Evolutionary conservation across 495 filamentous ascomycete genomes (phyloP).

Genomic region (Penicillium longicatenatum): DNA sequence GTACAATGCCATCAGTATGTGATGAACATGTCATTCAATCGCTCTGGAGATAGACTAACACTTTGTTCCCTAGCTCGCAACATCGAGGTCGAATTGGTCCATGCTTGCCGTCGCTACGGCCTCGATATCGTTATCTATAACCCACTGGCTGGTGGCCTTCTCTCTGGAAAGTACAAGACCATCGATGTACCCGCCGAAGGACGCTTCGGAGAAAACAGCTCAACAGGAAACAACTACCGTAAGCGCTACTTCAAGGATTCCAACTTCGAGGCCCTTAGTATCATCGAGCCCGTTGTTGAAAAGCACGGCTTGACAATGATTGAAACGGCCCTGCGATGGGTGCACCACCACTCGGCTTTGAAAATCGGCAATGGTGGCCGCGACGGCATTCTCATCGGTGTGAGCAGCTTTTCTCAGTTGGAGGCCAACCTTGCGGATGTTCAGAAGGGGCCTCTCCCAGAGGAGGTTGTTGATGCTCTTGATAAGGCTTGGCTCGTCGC

Average conservation of each 20-base stretch:
- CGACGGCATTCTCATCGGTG: constrained; percentile 82
- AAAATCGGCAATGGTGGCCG: constrained; percentile 69
- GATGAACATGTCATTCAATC: neutral
- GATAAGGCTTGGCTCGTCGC: constrained; percentile 71
- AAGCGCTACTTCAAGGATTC: constrained; percentile 78
- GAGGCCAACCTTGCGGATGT: constrained; percentile 72
- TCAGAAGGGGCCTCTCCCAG: constrained; percentile 85
- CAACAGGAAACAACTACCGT: constrained; percentile 67
- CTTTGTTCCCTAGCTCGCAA: constrained; percentile 57
- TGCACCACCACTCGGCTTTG: constrained; percentile 76
- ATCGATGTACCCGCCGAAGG: constrained; percentile 67
- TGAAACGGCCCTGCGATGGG: constrained; percentile 84
- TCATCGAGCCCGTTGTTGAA: constrained; percentile 72
- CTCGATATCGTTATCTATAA: constrained; percentile 93
- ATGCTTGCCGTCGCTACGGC: constrained; percentile 78
- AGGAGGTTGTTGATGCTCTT: constrained; percentile 77
- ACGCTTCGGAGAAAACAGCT: constrained; percentile 62
- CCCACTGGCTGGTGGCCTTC: constrained; percentile 80
- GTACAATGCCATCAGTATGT: constrained; percentile 62
- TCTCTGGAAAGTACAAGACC: constrained; percentile 83
- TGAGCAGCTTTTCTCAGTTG: constrained; percentile 73
- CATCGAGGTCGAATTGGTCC: constrained; percentile 80
- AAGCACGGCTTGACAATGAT: constrained; percentile 77
- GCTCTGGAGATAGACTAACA: neutral
- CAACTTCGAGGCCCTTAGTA: constrained; percentile 72